Base-by-base conservation (phyloP, 1,284 basidiomycete species). In the Ustilago curta region DNA sequence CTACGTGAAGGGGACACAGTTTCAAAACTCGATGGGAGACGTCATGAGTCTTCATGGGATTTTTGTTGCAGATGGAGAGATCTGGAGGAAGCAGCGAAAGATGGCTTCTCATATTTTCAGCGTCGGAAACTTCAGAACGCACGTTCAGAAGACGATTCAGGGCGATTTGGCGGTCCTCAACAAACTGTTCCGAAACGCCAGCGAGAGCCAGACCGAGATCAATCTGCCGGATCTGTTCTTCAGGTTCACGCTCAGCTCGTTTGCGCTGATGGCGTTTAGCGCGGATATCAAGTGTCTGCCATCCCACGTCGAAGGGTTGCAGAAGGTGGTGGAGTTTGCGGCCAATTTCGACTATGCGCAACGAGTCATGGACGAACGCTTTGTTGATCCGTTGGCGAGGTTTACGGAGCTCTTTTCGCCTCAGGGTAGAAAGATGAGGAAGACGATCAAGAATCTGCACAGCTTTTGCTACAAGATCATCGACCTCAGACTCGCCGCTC, bases 301-400 rank as follows among this genome's bases (percentile, higher is more conserved):
- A 31, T 53, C 50, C n/a, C 50, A 62, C 44, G 80, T 57, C 5
- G 68, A 58, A 14, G 75, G 68, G 14, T 67, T 80, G 25, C 66
- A 78, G n/a, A 63, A 55, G n/a, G 70, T 74, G 14, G 81, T 84
- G 11, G 69, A 75, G 3, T 85, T 85, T 29, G 81, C 83, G 0
- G 59, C 62, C 9, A 82, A 82, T 31, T 85, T 85, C 51, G 84
- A 85, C 67, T 80, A 75, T 48, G 80, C 74, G 0, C 84, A 85
- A 54, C 59, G 64, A 6, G 65, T 83, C 5, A 79, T 84, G 67
- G 76, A 84, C 52, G 58, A 63, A 42, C 58, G 66, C 31, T 77
- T 81, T 21, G 58, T 72, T 35, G 75, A 57, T 44, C 82, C 79
- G 40, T 25, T 70, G 12, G 70, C 65, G 32, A 25, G 39, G 9